Evolutionary conservation across 179 eudicot genomes (phyloP).

Genomic region (Kewa caespitosa): DNA sequence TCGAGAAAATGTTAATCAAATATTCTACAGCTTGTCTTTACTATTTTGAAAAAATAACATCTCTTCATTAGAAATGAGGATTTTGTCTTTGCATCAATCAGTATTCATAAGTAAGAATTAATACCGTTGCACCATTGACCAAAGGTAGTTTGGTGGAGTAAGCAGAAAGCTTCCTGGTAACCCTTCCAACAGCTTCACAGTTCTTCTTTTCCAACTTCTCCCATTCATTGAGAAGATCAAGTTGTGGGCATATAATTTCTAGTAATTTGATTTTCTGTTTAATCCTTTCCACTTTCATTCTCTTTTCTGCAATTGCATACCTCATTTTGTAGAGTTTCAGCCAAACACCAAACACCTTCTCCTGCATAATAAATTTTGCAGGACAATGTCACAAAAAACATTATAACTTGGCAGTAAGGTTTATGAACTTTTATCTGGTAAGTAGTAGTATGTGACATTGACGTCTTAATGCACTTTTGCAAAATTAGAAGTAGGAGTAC

Average conservation of each 20-base stretch:
- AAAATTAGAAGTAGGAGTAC: too few species aligned
- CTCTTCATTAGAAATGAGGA: too few species aligned
- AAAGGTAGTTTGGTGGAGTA: conserved; percentile 65
- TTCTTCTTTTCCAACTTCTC: conserved; percentile 55
- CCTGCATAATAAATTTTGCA: conserved; percentile 35
- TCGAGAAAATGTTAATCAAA: not conserved
- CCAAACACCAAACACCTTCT: conserved; percentile 62
- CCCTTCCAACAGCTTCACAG: conserved; percentile 60
- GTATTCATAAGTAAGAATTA: not conserved
- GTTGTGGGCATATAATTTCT: conserved; percentile 45
- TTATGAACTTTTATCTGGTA: too few species aligned
- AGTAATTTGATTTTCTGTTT: conserved; percentile 52
- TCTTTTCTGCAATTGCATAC: conserved; percentile 49
- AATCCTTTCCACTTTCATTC: conserved; percentile 45
- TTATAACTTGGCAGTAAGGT: too few species aligned
- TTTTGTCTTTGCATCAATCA: too few species aligned
- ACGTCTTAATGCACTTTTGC: too few species aligned
- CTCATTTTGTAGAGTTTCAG: conserved; percentile 46
- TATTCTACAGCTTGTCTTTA: not conserved
- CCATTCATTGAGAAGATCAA: conserved; percentile 59
- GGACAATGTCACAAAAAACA: not conserved
- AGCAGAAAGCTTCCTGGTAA: conserved; percentile 67
- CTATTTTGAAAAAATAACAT: too few species aligned
- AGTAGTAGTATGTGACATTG: too few species aligned
- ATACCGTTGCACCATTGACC: conserved; percentile 64